Evolutionary conservation across 768 basidiomycete species (phyloP), one percentile per base, ranked within the genome.

Genomic region (Pleurotus platypus): DNA sequence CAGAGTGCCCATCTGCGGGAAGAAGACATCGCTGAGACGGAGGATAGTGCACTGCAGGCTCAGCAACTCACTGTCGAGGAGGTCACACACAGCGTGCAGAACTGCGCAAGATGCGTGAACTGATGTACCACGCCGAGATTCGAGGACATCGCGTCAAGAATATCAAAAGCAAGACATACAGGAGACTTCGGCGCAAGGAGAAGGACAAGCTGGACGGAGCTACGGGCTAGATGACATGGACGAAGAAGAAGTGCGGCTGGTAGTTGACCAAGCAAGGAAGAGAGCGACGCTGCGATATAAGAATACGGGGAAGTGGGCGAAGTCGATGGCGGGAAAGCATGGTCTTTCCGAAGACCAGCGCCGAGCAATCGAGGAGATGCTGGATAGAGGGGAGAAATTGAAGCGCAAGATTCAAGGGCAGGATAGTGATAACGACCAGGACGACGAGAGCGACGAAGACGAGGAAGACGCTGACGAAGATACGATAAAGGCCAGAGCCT

Each of bases 151-250:
- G 95, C 15, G 78, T 96, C 15, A 84, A 88, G 16, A 98, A 95
- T 75, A 99, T 99, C 72, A 98, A 98, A 77, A 92, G 89, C 69
- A 96, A 94, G 73, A 85, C 92, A 2, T 98, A 94, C 68, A 80
- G 94, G 26, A 87, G 89, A 61, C 78, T 98, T 47, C 86, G 86
- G 65, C 81, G 91, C 68, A 94, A 90, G 67, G 83, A 89, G 65
- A 80, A 81, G 46, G 89, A 86, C 57, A 84, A 83, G 60, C 71
- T 87, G 13, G 69, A 71, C 43, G 72, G 75, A 59, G 81, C 73
- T 39, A 75, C 73, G 4, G 77, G 74, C 0, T 78, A 67, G 77
- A 68, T 1, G 78, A 78, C 5, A 79, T 83, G 53, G 85, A 80
- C 39, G 75, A 75, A 6, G 82, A 80, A 35, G 84, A 76, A 48